Evolutionary conservation across 305 asterid species (phyloP), one percentile per base, ranked within the genome.

Genomic region (Ilex paraguariensis): DNA sequence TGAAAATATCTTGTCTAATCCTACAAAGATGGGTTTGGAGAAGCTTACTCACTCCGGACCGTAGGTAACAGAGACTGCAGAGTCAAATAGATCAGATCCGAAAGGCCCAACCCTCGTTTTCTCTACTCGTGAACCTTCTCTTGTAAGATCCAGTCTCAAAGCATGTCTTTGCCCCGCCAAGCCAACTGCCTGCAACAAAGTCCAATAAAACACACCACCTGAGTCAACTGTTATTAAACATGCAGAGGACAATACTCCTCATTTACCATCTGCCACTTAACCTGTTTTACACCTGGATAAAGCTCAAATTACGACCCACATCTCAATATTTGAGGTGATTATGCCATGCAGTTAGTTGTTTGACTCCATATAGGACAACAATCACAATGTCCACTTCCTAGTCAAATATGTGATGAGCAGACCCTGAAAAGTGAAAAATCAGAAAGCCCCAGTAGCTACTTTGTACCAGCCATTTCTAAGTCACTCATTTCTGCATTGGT

Each of bases 41-140:
- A 86, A 87, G 96, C 95, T 82, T 82, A 94, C 99, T 86, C 95
- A 94, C 99, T 86, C 95, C 62, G 84, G 81, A 66, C 95, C 85
- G 66, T 88, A 83, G 42, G 86, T 75, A 72, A 94, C 81, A 17
- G 91, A 83, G 67, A 94, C 63, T 39, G 98, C 99, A 63, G 99
- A 94, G 79, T 94, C 99, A 12, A 94, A 86, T 71, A 94, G 73
- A 74, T 88, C 88, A 69, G 89, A 87, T 52, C 95, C 99, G 51
- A 90, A 69, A 31, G 97, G 99, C 56, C 99, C 99, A 63, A 93
- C 97, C 74, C 84, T 82, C 15, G 99, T 73, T 79, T 83, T 93
- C 81, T 80, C 78, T 66, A 83, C 67, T 67, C 62, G 79, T 42
- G 95, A 71, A 58, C 75, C 76, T 30, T 73, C 81, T 66, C 54